phyloP scores from a whole-genome alignment of 2,329 filamentous ascomycete species.

The Epichloe uncinata region DNA sequence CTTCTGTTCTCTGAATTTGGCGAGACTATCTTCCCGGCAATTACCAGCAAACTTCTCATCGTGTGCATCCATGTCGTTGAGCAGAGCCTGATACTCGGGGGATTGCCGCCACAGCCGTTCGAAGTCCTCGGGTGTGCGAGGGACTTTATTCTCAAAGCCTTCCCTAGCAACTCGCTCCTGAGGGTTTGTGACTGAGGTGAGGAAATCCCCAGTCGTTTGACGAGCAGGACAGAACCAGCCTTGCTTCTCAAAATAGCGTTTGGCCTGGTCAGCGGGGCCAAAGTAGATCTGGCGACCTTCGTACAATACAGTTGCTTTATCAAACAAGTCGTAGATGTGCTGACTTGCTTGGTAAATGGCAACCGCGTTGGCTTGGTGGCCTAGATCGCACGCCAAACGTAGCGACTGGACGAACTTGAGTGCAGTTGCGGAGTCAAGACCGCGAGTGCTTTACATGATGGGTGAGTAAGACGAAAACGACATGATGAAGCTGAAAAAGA shows the following conservation, averaged over 20 bases:
- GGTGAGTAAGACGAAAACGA: not conserved
- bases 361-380: slow-evolving; percentile 47
- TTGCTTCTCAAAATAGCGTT: slow-evolving; percentile 51
- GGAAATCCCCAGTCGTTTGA: slow-evolving; percentile 56
- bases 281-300: slow-evolving; percentile 70
- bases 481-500: not conserved
- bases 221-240: slow-evolving; percentile 55
- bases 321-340: slow-evolving; percentile 57
- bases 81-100: slow-evolving; percentile 27
- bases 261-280: slow-evolving; percentile 46
- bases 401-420: slow-evolving; percentile 59
- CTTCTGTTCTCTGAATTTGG: slow-evolving; percentile 34
- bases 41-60: slow-evolving; percentile 31
- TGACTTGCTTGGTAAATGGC: slow-evolving; percentile 63
- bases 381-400: slow-evolving; percentile 50
- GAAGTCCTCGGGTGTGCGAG: slow-evolving; percentile 58
- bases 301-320: slow-evolving; percentile 63
- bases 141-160: slow-evolving; percentile 48
- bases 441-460: slow-evolving; percentile 37
- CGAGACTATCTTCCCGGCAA: slow-evolving; percentile 22
- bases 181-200: slow-evolving; percentile 56
- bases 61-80: slow-evolving; percentile 36
- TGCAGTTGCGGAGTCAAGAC: slow-evolving; percentile 61
- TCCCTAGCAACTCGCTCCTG: slow-evolving; percentile 39
- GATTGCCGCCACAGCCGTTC: slow-evolving; percentile 34